Conservation (phyloP, 331 rosid species). For the Quercus lobata region DNA sequence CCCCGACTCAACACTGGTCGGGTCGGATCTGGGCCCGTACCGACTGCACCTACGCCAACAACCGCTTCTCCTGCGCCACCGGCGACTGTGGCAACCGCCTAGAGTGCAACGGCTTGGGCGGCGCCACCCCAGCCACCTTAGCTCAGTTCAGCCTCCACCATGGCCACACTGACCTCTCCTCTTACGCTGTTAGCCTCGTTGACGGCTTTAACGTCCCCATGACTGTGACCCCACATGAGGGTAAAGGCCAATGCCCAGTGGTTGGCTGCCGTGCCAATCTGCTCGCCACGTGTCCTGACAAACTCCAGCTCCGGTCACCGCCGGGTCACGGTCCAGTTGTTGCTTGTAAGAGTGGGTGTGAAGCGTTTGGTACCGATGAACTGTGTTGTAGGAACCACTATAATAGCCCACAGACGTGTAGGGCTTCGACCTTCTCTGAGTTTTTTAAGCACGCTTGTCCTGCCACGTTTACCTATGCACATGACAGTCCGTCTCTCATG, state of each 20-base stretch:
- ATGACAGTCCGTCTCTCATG: conserved; percentile 70
- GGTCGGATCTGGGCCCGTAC: conserved; percentile 96
- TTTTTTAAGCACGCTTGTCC: conserved; percentile 85
- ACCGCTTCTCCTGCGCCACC: conserved; percentile 56
- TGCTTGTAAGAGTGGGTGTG: conserved; percentile 91
- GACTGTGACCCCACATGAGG: conserved; percentile 90
- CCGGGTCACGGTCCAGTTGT: conserved; percentile 46
- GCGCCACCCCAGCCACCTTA: conserved; percentile 56
- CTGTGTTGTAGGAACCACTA: conserved; percentile 77
- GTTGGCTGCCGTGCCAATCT: conserved; percentile 70
- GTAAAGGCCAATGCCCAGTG: conserved; percentile 79
- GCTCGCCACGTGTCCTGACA: conserved; percentile 59
- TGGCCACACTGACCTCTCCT: conserved; percentile 51
- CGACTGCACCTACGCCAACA: conserved; percentile 38
- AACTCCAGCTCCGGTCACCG: conserved; percentile 41
- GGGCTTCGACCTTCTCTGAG: conserved; percentile 42
- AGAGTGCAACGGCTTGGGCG: conserved; percentile 81
- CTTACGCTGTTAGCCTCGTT: conserved; percentile 89
- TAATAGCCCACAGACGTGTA: conserved; percentile 59
- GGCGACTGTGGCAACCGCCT: conserved; percentile 84
- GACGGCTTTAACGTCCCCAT: conserved; percentile 82
- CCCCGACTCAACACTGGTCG: conserved; percentile 74
- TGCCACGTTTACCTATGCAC: conserved; percentile 58
- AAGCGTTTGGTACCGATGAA: conserved; percentile 63
- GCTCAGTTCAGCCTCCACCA: conserved; percentile 77